Percentiles rank a stretch among this genome's conserved stretches.
Conservation (phyloP, 2,329 filamentous ascomycete species). For the Akanthomyces lecanii region DNA sequence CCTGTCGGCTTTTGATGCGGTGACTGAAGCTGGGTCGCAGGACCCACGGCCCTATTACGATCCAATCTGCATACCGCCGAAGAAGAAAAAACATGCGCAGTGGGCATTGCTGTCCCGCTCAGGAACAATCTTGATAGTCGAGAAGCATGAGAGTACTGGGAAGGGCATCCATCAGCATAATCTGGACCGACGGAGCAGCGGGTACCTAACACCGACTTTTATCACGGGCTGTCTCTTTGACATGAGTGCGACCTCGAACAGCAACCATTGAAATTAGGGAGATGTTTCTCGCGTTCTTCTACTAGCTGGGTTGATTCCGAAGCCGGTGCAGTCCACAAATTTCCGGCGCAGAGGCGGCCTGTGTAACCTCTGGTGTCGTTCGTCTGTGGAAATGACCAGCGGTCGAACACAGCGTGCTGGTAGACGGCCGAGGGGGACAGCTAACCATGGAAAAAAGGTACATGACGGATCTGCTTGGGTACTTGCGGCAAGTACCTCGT, state of each 20-base stretch:
- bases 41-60: neutral
- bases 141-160: neutral
- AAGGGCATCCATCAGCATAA: neutral
- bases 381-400: too few species aligned
- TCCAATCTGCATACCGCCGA: neutral
- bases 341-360: neutral
- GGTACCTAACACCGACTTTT: neutral
- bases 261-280: too few species aligned
- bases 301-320: neutral
- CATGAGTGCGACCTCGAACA: too few species aligned
- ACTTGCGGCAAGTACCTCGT: conserved; percentile 2
- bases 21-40: neutral
- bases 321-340: neutral
- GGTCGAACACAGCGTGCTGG: neutral
- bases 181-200: neutral
- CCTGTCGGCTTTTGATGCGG: neutral
- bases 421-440: neutral
- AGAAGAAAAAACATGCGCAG: neutral
- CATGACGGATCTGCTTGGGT: neutral
- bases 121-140: conserved; percentile 11
- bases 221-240: neutral
- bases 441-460: neutral
- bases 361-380: neutral
- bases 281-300: neutral
- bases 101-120: neutral